Percentiles rank a stretch among this genome's conserved stretches.
Conservation (phyloP, 768 basidiomycete genomes). For the Leccinum variicolor region DNA sequence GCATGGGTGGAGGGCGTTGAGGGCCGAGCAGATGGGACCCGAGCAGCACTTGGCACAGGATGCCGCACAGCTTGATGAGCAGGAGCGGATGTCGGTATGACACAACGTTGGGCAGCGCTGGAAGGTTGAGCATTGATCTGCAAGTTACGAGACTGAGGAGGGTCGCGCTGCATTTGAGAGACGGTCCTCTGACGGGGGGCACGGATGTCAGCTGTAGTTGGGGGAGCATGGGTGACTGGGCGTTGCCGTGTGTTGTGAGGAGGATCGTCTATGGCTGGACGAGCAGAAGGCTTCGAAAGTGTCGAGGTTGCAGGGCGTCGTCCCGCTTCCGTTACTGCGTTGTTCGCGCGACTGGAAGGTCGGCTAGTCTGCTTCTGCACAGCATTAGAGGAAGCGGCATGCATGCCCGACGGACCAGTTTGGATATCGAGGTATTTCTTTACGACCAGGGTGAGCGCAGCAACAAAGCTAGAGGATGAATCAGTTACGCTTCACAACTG, state of each 20-base stretch:
- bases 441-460: constrained; percentile 70
- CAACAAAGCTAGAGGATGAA: constrained; percentile 52
- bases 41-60: not conserved
- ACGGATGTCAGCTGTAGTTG: constrained; percentile 1
- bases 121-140: constrained; percentile 17
- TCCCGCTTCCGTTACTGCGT: constrained; percentile 6
- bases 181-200: constrained; percentile 16
- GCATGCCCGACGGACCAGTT: not conserved
- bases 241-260: constrained; percentile 6
- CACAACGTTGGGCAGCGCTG: constrained; percentile 16
- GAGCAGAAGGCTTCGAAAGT: constrained; percentile 11
- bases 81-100: constrained; percentile 11
- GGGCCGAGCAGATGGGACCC: constrained; percentile 15
- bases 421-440: constrained; percentile 70
- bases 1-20: constrained; percentile 23
- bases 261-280: not conserved
- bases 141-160: constrained; percentile 14
- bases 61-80: constrained; percentile 9
- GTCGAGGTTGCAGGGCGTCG: constrained; percentile 8
- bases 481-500: constrained; percentile 9
- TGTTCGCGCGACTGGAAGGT: constrained; percentile 23
- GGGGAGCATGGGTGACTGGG: not conserved
- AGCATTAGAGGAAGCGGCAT: constrained; percentile 2
- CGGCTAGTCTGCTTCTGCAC: constrained; percentile 21
- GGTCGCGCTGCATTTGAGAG: constrained; percentile 18